phyloP scores from a whole-genome alignment of 1,284 basidiomycete genomes.

The Fomitiporia mediterranea region DNA sequence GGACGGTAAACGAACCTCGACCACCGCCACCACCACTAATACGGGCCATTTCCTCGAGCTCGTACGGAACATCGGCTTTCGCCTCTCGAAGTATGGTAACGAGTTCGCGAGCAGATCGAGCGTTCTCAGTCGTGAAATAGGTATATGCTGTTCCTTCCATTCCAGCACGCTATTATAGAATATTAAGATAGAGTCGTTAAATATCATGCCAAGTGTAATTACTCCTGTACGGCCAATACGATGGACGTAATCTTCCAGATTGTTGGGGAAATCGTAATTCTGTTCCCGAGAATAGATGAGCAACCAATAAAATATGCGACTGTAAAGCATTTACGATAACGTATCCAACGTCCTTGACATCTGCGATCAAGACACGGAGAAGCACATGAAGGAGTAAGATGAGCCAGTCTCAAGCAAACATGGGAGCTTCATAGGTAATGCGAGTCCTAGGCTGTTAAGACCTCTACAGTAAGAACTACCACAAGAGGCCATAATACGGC shows the following conservation, averaged over 20 bases:
- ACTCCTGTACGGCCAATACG: constrained; percentile 41
- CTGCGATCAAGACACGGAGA: constrained; percentile 24
- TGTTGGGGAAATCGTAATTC: constrained; percentile 56
- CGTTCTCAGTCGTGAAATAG: constrained; percentile 53
- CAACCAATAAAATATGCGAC: constrained; percentile 11
- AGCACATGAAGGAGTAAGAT: constrained; percentile 3
- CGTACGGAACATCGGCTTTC: constrained; percentile 46
- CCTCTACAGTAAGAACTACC: constrained; percentile 5
- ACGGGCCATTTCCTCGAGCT: constrained; percentile 51
- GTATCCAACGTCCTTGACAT: constrained; percentile 45
- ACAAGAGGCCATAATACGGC: constrained; percentile 9
- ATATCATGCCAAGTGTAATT: constrained; percentile 10
- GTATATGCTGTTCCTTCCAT: constrained; percentile 50
- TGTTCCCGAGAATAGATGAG: constrained; percentile 29
- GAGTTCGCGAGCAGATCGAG: constrained; percentile 52
- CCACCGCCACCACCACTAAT: constrained; percentile 39
- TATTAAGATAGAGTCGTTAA: not conserved
- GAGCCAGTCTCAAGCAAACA: constrained; percentile 15
- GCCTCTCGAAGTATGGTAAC: constrained; percentile 54
- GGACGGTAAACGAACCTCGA: constrained; percentile 15
- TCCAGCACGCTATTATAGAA: constrained; percentile 32
- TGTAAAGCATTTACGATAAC: constrained; percentile 32
- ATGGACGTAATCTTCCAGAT: constrained; percentile 45
- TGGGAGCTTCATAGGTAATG: constrained; percentile 13
- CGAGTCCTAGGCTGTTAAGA: constrained; percentile 13